Conservation (phyloP, 2,329 filamentous ascomycete genomes). For the Cladophialophora carrionii region DNA sequence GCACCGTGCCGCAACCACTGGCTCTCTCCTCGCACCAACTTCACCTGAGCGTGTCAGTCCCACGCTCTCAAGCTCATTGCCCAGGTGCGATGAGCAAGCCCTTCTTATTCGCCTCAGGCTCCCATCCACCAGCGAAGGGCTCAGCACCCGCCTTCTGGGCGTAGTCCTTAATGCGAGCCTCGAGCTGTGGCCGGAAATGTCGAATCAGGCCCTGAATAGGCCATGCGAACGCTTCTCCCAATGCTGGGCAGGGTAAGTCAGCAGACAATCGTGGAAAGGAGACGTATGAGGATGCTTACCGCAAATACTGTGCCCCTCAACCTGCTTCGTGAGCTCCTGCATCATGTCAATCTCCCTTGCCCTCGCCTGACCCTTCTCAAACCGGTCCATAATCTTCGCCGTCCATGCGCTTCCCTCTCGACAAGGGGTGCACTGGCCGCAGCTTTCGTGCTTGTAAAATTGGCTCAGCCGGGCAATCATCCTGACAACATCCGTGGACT, state of each 20-base stretch:
- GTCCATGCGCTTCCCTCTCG: conserved; percentile 99
- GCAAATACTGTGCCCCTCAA: conserved; percentile 98
- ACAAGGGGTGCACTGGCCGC: conserved; percentile 99
- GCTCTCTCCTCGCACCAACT: not conserved
- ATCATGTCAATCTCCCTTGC: conserved; percentile 98
- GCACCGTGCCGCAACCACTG: not conserved
- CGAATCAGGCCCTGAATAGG: conserved; percentile 97
- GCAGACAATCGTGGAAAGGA: not conserved
- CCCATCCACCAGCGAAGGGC: conserved; percentile 85
- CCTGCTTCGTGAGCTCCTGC: conserved; percentile 98
- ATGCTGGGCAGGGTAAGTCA: conserved; percentile 56
- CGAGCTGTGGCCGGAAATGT: conserved; percentile 95
- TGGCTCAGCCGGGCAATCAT: conserved; percentile 89
- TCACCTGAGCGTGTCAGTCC: not conserved
- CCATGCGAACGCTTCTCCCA: conserved; percentile 98
- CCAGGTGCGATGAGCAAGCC: conserved; percentile 87
- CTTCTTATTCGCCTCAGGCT: conserved; percentile 71
- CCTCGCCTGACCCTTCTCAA: conserved; percentile 86
- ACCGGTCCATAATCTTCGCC: conserved; percentile 96
- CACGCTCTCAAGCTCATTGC: conserved; percentile 58
- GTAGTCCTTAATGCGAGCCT: conserved; percentile 84
- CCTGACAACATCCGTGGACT: conserved; percentile 92
- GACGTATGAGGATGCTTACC: conserved; percentile 59
- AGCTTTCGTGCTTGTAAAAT: conserved; percentile 98
- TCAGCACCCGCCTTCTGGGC: conserved; percentile 69